phyloP scores from a whole-genome alignment of 306 rosid species.

The Cicer yamashitae region DNA sequence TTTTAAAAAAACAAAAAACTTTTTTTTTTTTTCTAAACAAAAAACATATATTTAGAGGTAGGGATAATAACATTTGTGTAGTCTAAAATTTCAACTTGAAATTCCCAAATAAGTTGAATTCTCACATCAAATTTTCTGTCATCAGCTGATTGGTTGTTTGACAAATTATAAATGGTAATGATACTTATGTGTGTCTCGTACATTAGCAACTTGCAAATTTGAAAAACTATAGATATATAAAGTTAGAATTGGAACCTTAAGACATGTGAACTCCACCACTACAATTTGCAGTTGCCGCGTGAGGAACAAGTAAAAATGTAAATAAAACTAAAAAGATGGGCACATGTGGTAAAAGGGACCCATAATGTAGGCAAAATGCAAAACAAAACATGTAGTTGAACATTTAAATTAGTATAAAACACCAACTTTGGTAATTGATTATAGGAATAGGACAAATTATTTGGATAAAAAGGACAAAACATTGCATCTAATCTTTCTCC shows the following conservation, averaged over 20 bases:
- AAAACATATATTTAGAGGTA: too few relatives aligned
- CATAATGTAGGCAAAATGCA: constrained; percentile 57
- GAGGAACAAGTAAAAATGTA: constrained; percentile 35
- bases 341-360: constrained; percentile 51
- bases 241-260: not conserved
- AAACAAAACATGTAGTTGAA: constrained; percentile 44
- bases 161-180: too few relatives aligned
- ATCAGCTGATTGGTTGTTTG: too few relatives aligned
- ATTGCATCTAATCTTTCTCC: constrained; percentile 45
- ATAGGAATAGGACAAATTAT: constrained; percentile 51
- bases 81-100: constrained; percentile 44
- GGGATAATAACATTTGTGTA: too few relatives aligned
- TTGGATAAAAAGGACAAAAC: constrained; percentile 46
- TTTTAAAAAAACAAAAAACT: too few relatives aligned
- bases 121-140: constrained; percentile 1
- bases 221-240: too few relatives aligned
- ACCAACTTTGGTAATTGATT: constrained; percentile 49
- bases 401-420: constrained; percentile 36
- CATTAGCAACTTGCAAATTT: too few relatives aligned
- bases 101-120: not conserved
- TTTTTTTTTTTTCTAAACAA: too few relatives aligned
- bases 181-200: too few relatives aligned
- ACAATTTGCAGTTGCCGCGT: constrained; percentile 40
- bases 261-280: constrained; percentile 30
- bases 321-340: constrained; percentile 8